A percentile compares a stretch with the other conserved stretches of the same genome.
Evolutionary conservation across 2,329 filamentous ascomycete genomes (phyloP).

Genomic region (Dothistroma septosporum): DNA sequence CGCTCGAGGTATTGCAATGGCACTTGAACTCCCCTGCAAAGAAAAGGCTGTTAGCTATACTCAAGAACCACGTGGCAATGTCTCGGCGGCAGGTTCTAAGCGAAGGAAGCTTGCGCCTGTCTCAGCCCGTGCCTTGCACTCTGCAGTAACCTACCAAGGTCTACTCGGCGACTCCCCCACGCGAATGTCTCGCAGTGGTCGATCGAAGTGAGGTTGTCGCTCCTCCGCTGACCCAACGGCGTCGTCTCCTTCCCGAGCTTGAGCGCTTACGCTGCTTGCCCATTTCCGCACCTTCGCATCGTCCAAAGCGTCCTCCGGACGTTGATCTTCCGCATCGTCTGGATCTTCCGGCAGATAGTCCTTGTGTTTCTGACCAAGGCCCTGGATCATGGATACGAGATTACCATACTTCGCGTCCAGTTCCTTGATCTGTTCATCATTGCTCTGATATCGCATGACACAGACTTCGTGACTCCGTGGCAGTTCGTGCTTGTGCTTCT

Average conservation of each 20-base stretch:
- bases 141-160: constrained; percentile 53
- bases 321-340: constrained; percentile 46
- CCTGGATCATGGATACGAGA: constrained; percentile 90
- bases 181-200: constrained; percentile 81
- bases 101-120: too few relatives aligned
- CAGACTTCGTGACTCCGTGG: constrained; percentile 92
- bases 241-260: constrained; percentile 43
- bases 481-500: constrained; percentile 91
- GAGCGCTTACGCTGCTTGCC: constrained; percentile 70
- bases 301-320: constrained; percentile 46
- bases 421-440: constrained; percentile 77
- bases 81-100: constrained; percentile 32
- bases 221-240: constrained; percentile 44
- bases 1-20: constrained; percentile 52
- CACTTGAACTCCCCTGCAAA: constrained; percentile 64
- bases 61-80: too few relatives aligned
- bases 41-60: too few relatives aligned
- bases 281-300: constrained; percentile 77
- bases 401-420: constrained; percentile 93
- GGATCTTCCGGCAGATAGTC: constrained; percentile 67
- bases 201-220: constrained; percentile 72
- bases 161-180: constrained; percentile 89
- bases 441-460: constrained; percentile 81
- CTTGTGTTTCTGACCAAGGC: constrained; percentile 80
- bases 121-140: too few relatives aligned